Percentiles rank a stretch among this genome's conserved stretches.
Evolutionary conservation across 2,329 filamentous ascomycete species (phyloP).

Genomic region (Colletotrichum acutatum): DNA sequence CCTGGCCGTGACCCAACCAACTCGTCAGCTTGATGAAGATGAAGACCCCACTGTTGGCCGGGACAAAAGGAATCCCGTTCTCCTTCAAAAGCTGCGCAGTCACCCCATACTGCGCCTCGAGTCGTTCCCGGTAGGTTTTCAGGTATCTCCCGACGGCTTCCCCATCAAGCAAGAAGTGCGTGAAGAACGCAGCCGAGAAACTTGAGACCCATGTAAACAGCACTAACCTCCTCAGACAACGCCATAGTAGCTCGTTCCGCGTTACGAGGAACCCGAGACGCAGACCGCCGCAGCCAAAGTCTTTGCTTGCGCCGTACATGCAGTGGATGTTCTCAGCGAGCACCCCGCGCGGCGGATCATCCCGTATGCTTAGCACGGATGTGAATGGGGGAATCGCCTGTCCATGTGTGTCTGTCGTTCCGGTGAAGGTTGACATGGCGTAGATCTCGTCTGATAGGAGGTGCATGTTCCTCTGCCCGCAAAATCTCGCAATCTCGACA

Average conservation of each 20-base stretch:
- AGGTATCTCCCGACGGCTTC: background rate
- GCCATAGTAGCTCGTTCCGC: background rate
- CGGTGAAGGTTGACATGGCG: slow-evolving; percentile 4
- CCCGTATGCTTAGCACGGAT: slow-evolving; percentile 19
- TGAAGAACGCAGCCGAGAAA: background rate
- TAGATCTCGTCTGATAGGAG: slow-evolving; percentile 18
- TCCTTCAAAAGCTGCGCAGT: background rate
- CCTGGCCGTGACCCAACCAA: slow-evolving; percentile 1
- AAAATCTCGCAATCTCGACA: background rate
- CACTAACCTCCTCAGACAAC: background rate
- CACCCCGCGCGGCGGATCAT: background rate
- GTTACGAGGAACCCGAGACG: slow-evolving; percentile 18
- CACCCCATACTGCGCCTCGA: background rate
- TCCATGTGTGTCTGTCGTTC: background rate
- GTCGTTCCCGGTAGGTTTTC: slow-evolving; percentile 2
- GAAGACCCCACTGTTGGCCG: slow-evolving; percentile 3
- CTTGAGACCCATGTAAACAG: slow-evolving; percentile 4
- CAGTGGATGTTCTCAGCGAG: slow-evolving; percentile 14
- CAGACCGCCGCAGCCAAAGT: slow-evolving; percentile 19
- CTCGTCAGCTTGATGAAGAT: slow-evolving; percentile 6
- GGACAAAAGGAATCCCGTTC: background rate
- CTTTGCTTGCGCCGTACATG: slow-evolving; percentile 19
- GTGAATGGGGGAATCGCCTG: background rate
- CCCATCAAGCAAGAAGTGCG: background rate
- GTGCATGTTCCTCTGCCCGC: slow-evolving; percentile 10